Evolutionary conservation across 805 yeast species (phyloP), one percentile per base, ranked within the genome.

Genomic region (Komagataella pseudopastoris): DNA sequence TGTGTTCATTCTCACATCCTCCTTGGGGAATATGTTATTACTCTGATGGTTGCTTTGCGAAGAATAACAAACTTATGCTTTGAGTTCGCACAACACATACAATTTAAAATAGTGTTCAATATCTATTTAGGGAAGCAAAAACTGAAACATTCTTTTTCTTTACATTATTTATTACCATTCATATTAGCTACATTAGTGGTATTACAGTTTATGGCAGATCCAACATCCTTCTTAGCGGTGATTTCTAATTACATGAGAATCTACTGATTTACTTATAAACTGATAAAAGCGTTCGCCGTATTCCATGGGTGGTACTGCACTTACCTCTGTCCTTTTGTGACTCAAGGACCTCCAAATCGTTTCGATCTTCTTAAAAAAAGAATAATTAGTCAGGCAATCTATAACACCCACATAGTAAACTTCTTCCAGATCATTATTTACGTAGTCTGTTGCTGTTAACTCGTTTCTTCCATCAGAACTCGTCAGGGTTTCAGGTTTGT

Each of bases 381-480:
- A 80, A 59, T 88, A 88, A 56, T 80, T 79, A 0, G 99, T 93
- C 57, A 93, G 71, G 66, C 96, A 91, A 63, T 93, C 99, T 56
- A 93, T 93, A 44, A 93, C 83, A 6, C 99, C 99, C 59, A 93
- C 69, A 60, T 90, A 93, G 67, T 93, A 93, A 6, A 91, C 77
- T 51, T 83, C 77, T 30, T 78, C 72, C 43, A 78, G 60, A 22
- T 88, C 86, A 48, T 78, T 74, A 60, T 84, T 74, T 36, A 75
- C 59, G 51, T 71, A 81, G 60, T 83, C 78, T 17, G 46, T 44
- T 20, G 51, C 69, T 69, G 12, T 65, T 23, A 45, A 23, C 10
- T 45, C 24, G 7, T 16, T n/a, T 18, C 24, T 22, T 22, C 7
- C 47, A 7, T 45, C 24, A 14, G 23, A 45, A 16, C 24, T 22